Evolutionary conservation across 2,329 filamentous ascomycete genomes (phyloP).

Genomic region (Talaromyces sp.): DNA sequence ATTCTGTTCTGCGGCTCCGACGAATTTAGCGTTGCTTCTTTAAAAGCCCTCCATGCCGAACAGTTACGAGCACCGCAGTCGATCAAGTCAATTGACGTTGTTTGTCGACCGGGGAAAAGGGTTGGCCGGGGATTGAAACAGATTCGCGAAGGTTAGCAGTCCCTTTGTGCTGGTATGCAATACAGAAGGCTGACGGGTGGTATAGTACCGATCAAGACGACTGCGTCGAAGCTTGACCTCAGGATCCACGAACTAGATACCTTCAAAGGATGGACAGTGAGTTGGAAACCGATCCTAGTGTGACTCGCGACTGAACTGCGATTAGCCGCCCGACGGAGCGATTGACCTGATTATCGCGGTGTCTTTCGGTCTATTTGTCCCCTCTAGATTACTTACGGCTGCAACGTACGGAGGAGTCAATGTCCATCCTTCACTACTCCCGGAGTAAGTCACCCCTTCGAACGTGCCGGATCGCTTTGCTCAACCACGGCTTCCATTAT

Average conservation of each 20-base stretch:
- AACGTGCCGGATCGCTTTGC: neutral
- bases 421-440: constrained; percentile 85
- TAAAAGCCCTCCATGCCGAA: constrained; percentile 64
- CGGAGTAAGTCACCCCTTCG: constrained; percentile 56
- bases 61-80: constrained; percentile 48
- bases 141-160: constrained; percentile 56
- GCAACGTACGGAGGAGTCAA: constrained; percentile 85
- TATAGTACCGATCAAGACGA: constrained; percentile 65
- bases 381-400: constrained; percentile 62
- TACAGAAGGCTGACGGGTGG: neutral
- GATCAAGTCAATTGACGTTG: constrained; percentile 76
- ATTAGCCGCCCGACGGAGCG: constrained; percentile 50
- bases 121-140: constrained; percentile 68
- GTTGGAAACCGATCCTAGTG: constrained; percentile 21
- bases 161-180: neutral
- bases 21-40: constrained; percentile 74
- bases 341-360: constrained; percentile 84
- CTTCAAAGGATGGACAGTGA: constrained; percentile 74
- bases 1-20: constrained; percentile 96
- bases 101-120: constrained; percentile 74
- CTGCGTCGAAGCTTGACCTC: constrained; percentile 60
- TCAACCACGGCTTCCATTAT: neutral
- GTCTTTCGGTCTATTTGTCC: constrained; percentile 89
- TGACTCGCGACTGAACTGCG: neutral
- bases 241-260: constrained; percentile 70